phyloP scores from a whole-genome alignment of 169 alveolate genomes.

The Ichthyophthirius multifiliis region DNA sequence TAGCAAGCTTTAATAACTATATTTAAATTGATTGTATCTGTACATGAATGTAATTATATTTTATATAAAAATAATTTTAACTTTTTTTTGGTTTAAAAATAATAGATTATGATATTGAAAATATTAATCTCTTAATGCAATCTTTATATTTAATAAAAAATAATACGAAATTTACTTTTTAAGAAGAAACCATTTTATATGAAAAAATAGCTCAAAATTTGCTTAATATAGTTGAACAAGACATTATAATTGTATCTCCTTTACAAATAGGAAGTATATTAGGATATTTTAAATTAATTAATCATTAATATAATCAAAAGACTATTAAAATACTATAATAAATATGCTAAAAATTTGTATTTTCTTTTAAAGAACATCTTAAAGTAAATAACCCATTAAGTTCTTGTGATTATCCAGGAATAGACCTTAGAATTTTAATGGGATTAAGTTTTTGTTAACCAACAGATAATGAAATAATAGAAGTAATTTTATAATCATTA shows the following conservation, averaged over 20 bases:
- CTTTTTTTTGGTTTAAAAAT: no score
- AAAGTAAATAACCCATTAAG: background rate
- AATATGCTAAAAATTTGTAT: background rate
- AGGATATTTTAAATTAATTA: background rate
- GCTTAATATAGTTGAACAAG: background rate
- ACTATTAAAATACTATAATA: background rate
- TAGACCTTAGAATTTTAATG: background rate
- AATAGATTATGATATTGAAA: slow-evolving; percentile 8
- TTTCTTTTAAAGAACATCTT: background rate
- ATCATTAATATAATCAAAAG: background rate
- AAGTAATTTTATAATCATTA: background rate
- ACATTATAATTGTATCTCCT: background rate
- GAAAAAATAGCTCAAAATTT: background rate
- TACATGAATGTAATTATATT: no score
- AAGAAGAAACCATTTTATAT: background rate
- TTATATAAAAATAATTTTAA: no score
- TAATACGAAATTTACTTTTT: background rate
- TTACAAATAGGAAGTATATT: background rate
- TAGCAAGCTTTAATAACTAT: no score
- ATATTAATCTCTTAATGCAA: background rate
- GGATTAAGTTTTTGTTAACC: background rate
- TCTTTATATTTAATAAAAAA: background rate
- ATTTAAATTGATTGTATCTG: no score
- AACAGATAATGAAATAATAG: background rate
- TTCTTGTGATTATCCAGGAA: background rate